A percentile compares a stretch with the other conserved stretches of the same genome.
Evolutionary conservation across 768 basidiomycete genomes (phyloP).

Genomic region (Cyclocybe cylindracea): DNA sequence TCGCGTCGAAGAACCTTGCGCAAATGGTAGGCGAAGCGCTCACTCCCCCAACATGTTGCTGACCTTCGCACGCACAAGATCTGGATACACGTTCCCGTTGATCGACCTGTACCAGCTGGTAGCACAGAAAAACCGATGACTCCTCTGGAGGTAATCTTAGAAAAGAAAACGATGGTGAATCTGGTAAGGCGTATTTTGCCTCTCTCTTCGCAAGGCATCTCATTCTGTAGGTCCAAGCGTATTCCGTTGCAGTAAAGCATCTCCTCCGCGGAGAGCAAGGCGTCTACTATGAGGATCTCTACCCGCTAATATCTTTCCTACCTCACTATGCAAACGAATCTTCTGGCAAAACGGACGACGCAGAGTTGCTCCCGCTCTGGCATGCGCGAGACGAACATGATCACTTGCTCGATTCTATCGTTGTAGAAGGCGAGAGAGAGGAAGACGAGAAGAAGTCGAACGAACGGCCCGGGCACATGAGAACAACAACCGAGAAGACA

Average conservation of each 20-base stretch:
- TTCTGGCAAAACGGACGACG: constrained; percentile 14
- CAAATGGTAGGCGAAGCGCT: constrained; percentile 40
- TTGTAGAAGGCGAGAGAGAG: too few relatives aligned
- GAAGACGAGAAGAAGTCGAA: too few relatives aligned
- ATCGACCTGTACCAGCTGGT: constrained; percentile 31
- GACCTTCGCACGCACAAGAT: constrained; percentile 30
- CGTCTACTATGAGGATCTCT: constrained; percentile 74
- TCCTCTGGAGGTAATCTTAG: constrained; percentile 52
- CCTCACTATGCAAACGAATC: constrained; percentile 51
- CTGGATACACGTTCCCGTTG: constrained; percentile 56
- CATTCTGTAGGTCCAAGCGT: constrained; percentile 61
- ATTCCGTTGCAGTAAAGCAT: constrained; percentile 70
- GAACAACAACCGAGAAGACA: too few relatives aligned
- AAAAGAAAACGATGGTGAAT: constrained; percentile 78
- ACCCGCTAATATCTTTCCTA: constrained; percentile 66
- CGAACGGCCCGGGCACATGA: too few relatives aligned
- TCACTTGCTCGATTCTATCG: too few relatives aligned
- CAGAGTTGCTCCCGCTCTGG: constrained; percentile 60
- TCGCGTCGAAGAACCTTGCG: constrained; percentile 58
- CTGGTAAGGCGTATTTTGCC: constrained; percentile 39
- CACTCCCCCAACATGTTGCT: neutral
- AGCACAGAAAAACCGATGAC: constrained; percentile 17
- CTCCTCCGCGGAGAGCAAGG: constrained; percentile 69
- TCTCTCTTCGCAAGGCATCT: neutral
- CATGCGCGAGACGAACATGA: constrained; percentile 39